Conservation (phyloP, 352 stramenopile species). For the Blastocystis sp. region DNA sequence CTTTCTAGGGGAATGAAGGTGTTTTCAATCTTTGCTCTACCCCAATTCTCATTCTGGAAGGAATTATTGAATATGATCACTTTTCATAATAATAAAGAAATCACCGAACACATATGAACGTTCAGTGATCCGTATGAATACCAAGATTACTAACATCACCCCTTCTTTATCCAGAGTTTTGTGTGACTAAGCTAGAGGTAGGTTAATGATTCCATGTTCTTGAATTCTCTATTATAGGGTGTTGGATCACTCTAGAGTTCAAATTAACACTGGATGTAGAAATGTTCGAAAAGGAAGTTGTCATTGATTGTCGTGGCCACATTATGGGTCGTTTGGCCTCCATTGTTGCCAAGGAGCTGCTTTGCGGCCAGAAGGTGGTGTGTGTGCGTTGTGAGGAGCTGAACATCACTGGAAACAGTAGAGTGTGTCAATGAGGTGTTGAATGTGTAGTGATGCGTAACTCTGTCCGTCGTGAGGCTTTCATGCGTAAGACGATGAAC, state of each 20-base stretch:
- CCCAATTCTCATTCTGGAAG: not conserved
- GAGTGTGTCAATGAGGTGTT: conserved; percentile 87
- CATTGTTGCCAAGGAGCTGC: conserved; percentile 96
- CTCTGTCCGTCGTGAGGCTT: conserved; percentile 1
- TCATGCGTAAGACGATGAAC: conserved; percentile 10
- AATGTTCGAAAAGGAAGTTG: conserved; percentile 63
- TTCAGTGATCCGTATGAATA: not conserved
- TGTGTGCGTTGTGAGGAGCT: too few relatives aligned
- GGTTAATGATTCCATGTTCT: not conserved
- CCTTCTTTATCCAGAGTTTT: not conserved
- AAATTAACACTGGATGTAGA: conserved; percentile 5
- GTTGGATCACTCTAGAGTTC: not conserved
- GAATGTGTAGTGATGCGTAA: conserved; percentile 66
- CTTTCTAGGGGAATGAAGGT: too few relatives aligned
- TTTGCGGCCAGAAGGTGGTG: too few relatives aligned
- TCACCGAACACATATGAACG: not conserved
- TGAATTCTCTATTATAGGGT: too few relatives aligned
- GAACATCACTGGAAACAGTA: too few relatives aligned
- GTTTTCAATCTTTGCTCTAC: not conserved
- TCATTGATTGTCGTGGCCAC: conserved; percentile 96
- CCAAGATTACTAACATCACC: not conserved
- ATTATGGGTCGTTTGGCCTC: conserved; percentile 91
- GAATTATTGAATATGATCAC: not conserved
- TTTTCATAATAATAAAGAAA: conserved; percentile 12
- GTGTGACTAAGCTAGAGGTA: not conserved